A percentile compares a stretch with the other conserved stretches of the same genome.
Evolutionary conservation across 1,284 basidiomycete genomes (phyloP).

Genomic region (Microbotryum saponariae): DNA sequence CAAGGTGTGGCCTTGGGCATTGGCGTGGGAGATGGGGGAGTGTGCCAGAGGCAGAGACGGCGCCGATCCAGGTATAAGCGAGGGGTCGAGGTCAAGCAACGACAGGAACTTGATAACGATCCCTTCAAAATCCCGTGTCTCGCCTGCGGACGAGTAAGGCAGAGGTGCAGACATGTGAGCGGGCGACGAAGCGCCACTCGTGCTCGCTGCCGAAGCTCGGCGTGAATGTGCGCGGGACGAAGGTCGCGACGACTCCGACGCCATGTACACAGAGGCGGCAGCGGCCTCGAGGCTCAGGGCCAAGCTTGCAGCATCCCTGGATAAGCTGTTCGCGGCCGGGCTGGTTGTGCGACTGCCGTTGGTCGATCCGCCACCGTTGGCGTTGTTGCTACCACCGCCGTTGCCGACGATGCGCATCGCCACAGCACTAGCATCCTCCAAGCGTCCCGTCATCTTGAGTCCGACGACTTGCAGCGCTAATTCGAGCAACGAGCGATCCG

Average conservation of each 20-base stretch:
- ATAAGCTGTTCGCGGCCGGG: no score
- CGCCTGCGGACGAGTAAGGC: slow-evolving; percentile 1
- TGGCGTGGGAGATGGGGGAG: slow-evolving; percentile 37
- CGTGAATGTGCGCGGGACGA: slow-evolving; percentile 34
- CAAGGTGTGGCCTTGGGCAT: slow-evolving; percentile 39
- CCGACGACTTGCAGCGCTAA: slow-evolving; percentile 89
- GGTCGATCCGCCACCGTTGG: neutral
- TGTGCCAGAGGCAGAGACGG: slow-evolving; percentile 22
- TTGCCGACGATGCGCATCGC: slow-evolving; percentile 50
- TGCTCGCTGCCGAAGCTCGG: slow-evolving; percentile 2
- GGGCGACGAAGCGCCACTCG: slow-evolving; percentile 5
- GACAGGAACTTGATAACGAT: slow-evolving; percentile 71
- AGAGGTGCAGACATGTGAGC: neutral
- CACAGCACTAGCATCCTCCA: slow-evolving; percentile 84
- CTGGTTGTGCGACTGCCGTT: no score
- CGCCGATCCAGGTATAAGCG: slow-evolving; percentile 25
- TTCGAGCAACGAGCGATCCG: slow-evolving; percentile 87
- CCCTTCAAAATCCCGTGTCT: slow-evolving; percentile 57
- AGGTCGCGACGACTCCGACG: slow-evolving; percentile 39
- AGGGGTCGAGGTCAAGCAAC: slow-evolving; percentile 52
- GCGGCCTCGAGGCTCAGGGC: slow-evolving; percentile 19
- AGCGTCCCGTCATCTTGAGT: slow-evolving; percentile 89
- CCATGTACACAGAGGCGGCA: slow-evolving; percentile 34
- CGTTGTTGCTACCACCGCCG: neutral
- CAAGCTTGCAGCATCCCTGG: slow-evolving; percentile 12